phyloP scores from a whole-genome alignment of 2,329 filamentous ascomycete species.

The Beauveria sp. region DNA sequence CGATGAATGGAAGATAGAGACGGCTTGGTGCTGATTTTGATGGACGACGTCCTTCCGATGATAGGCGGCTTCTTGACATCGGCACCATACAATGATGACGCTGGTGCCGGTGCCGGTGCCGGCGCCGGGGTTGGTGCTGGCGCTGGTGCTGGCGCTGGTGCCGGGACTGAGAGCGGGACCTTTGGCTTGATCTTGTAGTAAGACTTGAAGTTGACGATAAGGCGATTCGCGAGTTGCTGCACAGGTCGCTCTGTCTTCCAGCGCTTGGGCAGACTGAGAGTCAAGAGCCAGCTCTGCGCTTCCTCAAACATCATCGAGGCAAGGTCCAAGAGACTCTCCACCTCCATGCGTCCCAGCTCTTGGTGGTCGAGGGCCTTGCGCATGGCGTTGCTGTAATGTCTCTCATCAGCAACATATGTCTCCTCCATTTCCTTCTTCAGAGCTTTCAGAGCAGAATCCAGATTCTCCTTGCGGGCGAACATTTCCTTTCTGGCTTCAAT shows the following conservation, averaged over 20 bases:
- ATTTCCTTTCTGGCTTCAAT: constrained; percentile 54
- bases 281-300: constrained; percentile 33
- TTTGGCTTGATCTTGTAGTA: constrained; percentile 10
- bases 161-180: constrained; percentile 27
- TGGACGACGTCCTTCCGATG: constrained; percentile 27
- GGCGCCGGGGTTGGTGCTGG: constrained; percentile 27
- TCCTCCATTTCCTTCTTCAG: constrained; percentile 37
- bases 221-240: constrained; percentile 27
- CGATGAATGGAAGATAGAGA: constrained; percentile 15
- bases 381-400: constrained; percentile 34
- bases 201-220: constrained; percentile 26
- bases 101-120: constrained; percentile 19
- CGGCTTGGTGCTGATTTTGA: constrained; percentile 31
- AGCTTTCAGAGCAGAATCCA: constrained; percentile 45
- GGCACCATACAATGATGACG: constrained; percentile 4
- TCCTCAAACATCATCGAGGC: constrained; percentile 41
- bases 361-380: constrained; percentile 35
- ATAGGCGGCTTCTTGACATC: constrained; percentile 23
- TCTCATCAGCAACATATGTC: constrained; percentile 30
- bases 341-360: constrained; percentile 31
- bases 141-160: constrained; percentile 22
- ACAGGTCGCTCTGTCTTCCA: constrained; percentile 32
- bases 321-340: constrained; percentile 35
- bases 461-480: constrained; percentile 58
- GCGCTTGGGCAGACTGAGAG: constrained; percentile 32